phyloP scores from a whole-genome alignment of 495 filamentous ascomycete species.

The Neurospora africana region DNA sequence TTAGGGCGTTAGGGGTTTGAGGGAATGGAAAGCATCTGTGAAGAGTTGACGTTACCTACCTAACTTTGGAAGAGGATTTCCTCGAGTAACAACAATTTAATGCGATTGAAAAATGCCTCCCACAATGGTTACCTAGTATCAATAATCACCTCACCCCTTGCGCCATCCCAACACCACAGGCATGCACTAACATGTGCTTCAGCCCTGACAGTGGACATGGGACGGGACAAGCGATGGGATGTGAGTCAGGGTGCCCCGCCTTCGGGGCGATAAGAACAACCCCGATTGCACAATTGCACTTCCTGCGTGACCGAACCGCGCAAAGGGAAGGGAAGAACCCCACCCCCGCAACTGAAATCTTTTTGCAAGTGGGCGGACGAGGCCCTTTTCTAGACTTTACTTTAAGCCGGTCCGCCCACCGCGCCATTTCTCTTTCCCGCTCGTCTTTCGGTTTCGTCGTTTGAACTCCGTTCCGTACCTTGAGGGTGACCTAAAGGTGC shows the following conservation, averaged over 20 bases:
- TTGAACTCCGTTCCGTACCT: not conserved
- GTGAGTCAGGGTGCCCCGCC: not conserved
- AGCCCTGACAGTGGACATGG: not conserved
- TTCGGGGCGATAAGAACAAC: not conserved
- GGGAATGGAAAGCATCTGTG: not conserved
- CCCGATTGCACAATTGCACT: not conserved
- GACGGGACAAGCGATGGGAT: not conserved
- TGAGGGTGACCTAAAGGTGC: not conserved
- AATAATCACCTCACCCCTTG: not conserved
- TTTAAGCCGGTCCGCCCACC: not conserved
- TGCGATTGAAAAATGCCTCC: not conserved
- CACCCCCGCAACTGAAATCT: constrained; percentile 12
- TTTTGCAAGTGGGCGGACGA: not conserved
- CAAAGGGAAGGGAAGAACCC: constrained; percentile 1
- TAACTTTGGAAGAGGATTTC: not conserved
- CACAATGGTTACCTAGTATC: not conserved
- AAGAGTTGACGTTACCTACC: too few species aligned
- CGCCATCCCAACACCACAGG: not conserved
- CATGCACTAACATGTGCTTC: not conserved
- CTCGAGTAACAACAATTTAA: not conserved
- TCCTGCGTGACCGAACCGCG: not conserved
- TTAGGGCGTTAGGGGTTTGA: not conserved
- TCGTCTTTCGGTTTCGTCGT: constrained; percentile 1
- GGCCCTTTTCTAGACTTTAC: not conserved
- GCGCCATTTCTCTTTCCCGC: constrained; percentile 8